These are phyloP conservation scores for Moricandia moricandioides DNA, from an alignment of 345 rosid genomes.

Conservation along the genomic window DNA sequence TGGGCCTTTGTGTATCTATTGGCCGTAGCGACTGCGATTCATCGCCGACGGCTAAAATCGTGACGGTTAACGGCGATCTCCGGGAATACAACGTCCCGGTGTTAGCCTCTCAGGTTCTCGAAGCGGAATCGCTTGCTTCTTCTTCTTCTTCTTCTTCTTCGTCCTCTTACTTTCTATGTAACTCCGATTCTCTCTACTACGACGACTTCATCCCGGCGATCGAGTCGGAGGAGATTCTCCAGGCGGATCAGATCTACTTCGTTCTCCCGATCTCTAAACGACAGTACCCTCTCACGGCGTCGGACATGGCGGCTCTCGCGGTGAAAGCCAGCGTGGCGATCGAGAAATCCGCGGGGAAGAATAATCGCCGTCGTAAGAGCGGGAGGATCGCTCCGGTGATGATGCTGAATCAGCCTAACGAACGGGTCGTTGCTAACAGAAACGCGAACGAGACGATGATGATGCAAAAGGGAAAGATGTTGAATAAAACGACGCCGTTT, in stretches of 20 bases:
- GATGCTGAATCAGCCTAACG: slow-evolving; percentile 13
- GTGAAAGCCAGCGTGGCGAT: slow-evolving; percentile 80
- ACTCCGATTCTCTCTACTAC: slow-evolving; percentile 56
- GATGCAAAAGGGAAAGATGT: not conserved
- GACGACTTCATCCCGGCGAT: slow-evolving; percentile 61
- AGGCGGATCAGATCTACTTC: slow-evolving; percentile 62
- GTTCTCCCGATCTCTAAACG: slow-evolving; percentile 67
- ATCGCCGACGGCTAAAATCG: slow-evolving; percentile 52
- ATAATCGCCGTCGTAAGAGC: slow-evolving; percentile 32
- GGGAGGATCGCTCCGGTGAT: slow-evolving; percentile 57
- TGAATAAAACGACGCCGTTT: slow-evolving; percentile 12
- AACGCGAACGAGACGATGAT: slow-evolving; percentile 1
- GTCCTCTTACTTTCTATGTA: slow-evolving; percentile 51
- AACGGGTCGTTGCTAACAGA: not conserved
- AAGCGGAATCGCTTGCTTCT: slow-evolving; percentile 36
- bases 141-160: slow-evolving; percentile 19
- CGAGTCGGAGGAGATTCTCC: slow-evolving; percentile 41
- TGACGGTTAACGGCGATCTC: slow-evolving; percentile 63
- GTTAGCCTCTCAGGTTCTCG: slow-evolving; percentile 52
- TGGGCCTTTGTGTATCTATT: slow-evolving; percentile 64
- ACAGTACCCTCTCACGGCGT: slow-evolving; percentile 49
- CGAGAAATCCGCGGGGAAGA: slow-evolving; percentile 40
- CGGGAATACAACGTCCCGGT: slow-evolving; percentile 55
- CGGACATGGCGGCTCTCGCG: slow-evolving; percentile 88
- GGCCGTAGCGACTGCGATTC: slow-evolving; percentile 14